Evolutionary conservation across 768 basidiomycete species (phyloP).

Genomic region (Boletus huronensis): DNA sequence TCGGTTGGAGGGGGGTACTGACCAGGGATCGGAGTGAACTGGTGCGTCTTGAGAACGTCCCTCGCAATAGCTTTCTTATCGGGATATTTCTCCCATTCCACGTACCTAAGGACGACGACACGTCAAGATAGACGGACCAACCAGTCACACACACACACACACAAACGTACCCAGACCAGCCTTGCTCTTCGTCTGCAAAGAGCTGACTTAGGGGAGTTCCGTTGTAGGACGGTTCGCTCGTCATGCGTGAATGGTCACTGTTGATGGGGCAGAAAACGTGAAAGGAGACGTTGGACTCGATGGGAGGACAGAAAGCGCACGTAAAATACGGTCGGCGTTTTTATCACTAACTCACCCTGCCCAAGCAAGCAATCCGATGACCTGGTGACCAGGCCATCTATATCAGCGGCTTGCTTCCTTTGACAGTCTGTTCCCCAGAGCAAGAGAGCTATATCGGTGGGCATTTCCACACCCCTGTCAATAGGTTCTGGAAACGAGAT

Average conservation of each 20-base stretch:
- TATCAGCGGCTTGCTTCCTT: background rate
- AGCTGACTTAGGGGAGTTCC: background rate
- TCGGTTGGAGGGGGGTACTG: background rate
- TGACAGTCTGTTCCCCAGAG: background rate
- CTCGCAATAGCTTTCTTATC: slow-evolving; percentile 13
- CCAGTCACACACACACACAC: fast-evolving
- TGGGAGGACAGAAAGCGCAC: background rate
- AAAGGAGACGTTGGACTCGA: background rate
- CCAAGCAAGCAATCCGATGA: background rate
- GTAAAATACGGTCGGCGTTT: background rate
- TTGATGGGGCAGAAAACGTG: background rate
- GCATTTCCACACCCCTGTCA: background rate
- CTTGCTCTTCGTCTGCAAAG: slow-evolving; percentile 14
- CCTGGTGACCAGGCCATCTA: background rate
- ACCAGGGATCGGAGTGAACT: slow-evolving; percentile 13
- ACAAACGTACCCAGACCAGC: slow-evolving; percentile 13
- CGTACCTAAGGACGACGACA: slow-evolving; percentile 6
- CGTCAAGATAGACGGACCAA: background rate
- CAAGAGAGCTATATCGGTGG: background rate
- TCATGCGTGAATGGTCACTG: background rate
- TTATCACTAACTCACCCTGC: background rate
- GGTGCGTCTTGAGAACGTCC: slow-evolving; percentile 8
- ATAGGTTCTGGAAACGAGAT: background rate
- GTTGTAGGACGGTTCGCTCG: background rate
- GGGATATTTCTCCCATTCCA: slow-evolving; percentile 15